A percentile compares a stretch with the other conserved stretches of the same genome.
Evolutionary conservation across 2,329 filamentous ascomycete genomes (phyloP).

Genomic region (Geosmithia morbida): DNA sequence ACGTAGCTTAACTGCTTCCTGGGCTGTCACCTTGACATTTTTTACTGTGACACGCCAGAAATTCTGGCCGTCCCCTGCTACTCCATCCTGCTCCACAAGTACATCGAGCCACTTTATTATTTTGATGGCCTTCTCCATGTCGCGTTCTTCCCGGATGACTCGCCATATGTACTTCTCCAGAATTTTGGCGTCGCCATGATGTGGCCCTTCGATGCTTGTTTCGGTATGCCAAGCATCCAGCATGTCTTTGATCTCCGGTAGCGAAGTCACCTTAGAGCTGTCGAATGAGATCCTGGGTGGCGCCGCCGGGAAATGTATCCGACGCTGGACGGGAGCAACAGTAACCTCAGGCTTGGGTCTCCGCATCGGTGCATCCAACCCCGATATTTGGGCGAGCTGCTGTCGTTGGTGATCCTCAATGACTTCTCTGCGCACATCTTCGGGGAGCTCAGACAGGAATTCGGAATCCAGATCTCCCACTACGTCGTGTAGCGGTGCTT

Average conservation of each 20-base stretch:
- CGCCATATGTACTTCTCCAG: conserved; percentile 57
- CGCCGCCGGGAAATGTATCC: conserved; percentile 28
- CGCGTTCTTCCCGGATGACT: conserved; percentile 62
- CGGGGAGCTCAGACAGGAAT: conserved; percentile 71
- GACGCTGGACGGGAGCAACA: conserved; percentile 21
- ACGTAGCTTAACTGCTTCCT: conserved; percentile 37
- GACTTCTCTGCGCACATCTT: conserved; percentile 66
- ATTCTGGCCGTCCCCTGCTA: conserved; percentile 18
- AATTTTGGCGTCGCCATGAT: conserved; percentile 61
- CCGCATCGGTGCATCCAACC: conserved; percentile 23
- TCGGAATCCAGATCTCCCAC: conserved; percentile 46
- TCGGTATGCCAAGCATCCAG: conserved; percentile 62
- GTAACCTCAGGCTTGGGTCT: conserved; percentile 6
- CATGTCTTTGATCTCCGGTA: conserved; percentile 55
- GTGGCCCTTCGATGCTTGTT: conserved; percentile 62
- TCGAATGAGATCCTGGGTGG: conserved; percentile 33
- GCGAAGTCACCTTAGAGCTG: conserved; percentile 22
- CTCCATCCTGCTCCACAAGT: conserved; percentile 33
- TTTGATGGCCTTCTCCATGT: conserved; percentile 60
- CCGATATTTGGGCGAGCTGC: conserved; percentile 42
- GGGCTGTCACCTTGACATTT: conserved; percentile 33
- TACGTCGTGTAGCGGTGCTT: conserved; percentile 14
- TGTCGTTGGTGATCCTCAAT: conserved; percentile 51
- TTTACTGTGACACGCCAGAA: conserved; percentile 31
- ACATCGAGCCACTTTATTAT: conserved; percentile 55